Evolutionary conservation across 352 stramenopile genomes (phyloP), one percentile per base, ranked within the genome.

Genomic region (Pythium utonaiense): DNA sequence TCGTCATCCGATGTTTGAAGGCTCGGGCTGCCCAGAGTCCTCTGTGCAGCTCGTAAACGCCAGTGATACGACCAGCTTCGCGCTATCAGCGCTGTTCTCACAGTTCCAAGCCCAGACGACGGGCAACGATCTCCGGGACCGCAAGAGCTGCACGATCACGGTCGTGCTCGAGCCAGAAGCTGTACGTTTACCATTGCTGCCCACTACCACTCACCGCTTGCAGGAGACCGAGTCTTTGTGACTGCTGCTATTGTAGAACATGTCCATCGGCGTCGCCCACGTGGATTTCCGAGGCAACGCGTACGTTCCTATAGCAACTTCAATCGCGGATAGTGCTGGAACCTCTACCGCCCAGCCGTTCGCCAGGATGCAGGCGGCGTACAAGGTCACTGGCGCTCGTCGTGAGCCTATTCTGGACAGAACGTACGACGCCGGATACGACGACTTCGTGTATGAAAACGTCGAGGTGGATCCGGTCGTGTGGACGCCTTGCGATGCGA

Each of bases 281-380:
- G 68, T 77, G 6, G 70, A 77, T 40, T 75, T 74, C 25, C 66
- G 70, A 4, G 66, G 70, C 44, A 63, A 52, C 44, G 66, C 66
- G 17, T 67, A 64, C 51, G 66, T 74, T 3, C 69, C 69, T 0
- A 48, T 41, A 3, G 30, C n/a, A 12, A 27, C 51, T 13, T 16
- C 17, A 13, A 27, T 47, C 16, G 19, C 4, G 10, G n/a, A 41
- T 33, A 4, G 16, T 45, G 21, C 22, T 10, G 38, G 6, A n/a
- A 14, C 22, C 24, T 24, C 24, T 1, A 49, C 10, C 31, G 22
- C 33, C 14, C 6, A 33, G 31, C 31, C 30, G 17, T 13, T 27
- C 27, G 57, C 28, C 19, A 53, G 24, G 5, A 38, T 76, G 25
- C 40, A 49, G 3, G 65, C 69, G 13, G 62, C 57, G 27, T 76